Base-by-base conservation (phyloP, 2,329 filamentous ascomycete genomes). In the Chaetothyriales sp. region DNA sequence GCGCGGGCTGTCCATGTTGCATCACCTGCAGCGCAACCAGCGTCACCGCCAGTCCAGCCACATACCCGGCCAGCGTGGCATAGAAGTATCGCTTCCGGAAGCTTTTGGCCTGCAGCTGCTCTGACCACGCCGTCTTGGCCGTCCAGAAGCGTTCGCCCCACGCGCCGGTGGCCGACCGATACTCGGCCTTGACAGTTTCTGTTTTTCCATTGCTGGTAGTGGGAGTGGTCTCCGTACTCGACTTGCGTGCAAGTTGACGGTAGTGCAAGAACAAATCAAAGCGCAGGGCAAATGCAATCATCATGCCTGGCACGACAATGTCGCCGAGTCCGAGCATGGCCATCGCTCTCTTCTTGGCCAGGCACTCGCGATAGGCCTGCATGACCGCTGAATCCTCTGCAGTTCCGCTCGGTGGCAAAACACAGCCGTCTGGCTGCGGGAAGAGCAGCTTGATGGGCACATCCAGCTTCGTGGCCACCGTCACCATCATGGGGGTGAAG, bases 291-390 rank as follows among this genome's bases (percentile, higher is more conserved):
- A 95, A 76, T 1, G 79, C 86, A 55, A 96, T 83, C 68, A 95
- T 82, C 62, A 96, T 87, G 7, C 90, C 92, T 0, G 90, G 90
- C 2, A 98, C 74, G 1, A 95, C 85, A 52, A 98, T 85, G 63
- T 98, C 90, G n/a, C 90, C 90, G 0, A 96, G 75, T 0, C 90
- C 90, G 6, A 98, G 80, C 77, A 96, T 94, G 49, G 86, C 76
- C 58, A 75, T 62, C 22, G 71, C 65, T 53, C 60, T 59, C 42
- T 66, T 60, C 55, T 57, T 57, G 10, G 53, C 53, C 19, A 59
- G 49, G 48, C 57, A 59, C 28, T 55, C 51, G 20, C 57, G 43
- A 42, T 60, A 60, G 18, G 57, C 55, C 46, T 60, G 52, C 55
- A 60, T 60, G 1, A 49, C 53, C 2, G 45, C 42, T 7, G 54